Base-by-base conservation (phyloP, 2,329 filamentous ascomycete species). In the Hyphodiscus sp. region DNA sequence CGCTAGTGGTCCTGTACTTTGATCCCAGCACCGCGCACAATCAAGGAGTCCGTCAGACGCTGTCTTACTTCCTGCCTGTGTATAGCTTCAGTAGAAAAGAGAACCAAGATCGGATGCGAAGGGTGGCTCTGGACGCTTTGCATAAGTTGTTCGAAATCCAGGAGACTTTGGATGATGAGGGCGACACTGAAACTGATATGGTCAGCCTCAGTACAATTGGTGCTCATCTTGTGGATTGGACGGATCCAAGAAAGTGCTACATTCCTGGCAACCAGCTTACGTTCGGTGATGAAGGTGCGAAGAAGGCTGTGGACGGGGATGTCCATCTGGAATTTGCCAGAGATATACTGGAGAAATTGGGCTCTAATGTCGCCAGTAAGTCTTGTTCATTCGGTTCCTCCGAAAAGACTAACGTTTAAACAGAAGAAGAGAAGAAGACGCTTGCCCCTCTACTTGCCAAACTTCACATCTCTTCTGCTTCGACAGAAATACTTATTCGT, bases 31-130 rank as follows among this genome's bases (percentile, higher is more conserved):
- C 88, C 3, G 79, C 82, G 0, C 77, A 80, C 26, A 96, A 96
- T 66, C 86, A 92, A 61, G 84, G 84, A 9, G 83, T 96, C 7
- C 79, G 91, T 20, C 92, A 97, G 70, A 86, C 89, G 0, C 76
- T 97, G 51, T 90, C 89, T 60, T 97, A 97, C 70, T 96, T 96
- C 77, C 75, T 97, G 38, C 92, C 92, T 0, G 91, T 96, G 0
- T 97, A 95, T 73, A 94, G 89, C 69, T 95, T 92, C 70, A 91
- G 87, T 8, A 81, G 89, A 2, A 70, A 84, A 3, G 86, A 89
- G 58, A 96, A 96, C 65, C 91, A 94, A 58, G 80, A 86, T 26
- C 78, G 90, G 33, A 91, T 97, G 87, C 82, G 83, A 7, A 73
- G 76, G 18, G 80, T 96, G 19, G 81, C 87, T 0, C 79, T 92